Evolutionary conservation across 805 yeast species (phyloP).

Genomic region (Hanseniaspora lachancei): DNA sequence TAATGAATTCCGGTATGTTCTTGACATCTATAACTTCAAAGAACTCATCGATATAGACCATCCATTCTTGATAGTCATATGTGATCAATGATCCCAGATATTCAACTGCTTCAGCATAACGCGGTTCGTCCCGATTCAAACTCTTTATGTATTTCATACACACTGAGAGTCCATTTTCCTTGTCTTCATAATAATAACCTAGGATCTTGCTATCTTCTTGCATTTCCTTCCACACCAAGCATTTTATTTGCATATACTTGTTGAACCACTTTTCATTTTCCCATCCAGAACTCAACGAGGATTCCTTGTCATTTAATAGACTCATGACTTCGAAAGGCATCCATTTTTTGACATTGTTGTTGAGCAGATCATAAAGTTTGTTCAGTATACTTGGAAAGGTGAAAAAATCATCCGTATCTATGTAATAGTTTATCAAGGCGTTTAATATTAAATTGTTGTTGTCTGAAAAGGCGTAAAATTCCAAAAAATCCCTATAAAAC

Average conservation of each 20-base stretch:
- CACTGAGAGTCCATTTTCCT: constrained; percentile 37
- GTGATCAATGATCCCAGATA: constrained; percentile 28
- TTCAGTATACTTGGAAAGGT: constrained; percentile 17
- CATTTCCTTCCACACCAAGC: constrained; percentile 44
- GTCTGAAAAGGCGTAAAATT: neutral
- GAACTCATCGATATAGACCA: constrained; percentile 32
- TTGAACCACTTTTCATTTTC: neutral
- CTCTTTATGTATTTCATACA: constrained; percentile 51
- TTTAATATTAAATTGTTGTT: neutral
- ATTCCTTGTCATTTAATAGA: constrained; percentile 15
- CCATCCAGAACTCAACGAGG: neutral
- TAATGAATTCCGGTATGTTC: constrained; percentile 18
- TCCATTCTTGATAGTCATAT: neutral
- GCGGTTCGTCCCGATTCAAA: constrained; percentile 26
- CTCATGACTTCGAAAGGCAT: constrained; percentile 14
- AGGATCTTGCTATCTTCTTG: constrained; percentile 53
- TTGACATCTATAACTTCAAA: constrained; percentile 12
- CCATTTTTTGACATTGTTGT: constrained; percentile 23
- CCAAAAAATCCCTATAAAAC: neutral
- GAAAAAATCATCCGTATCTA: constrained; percentile 7
- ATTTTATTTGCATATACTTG: constrained; percentile 23
- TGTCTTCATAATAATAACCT: constrained; percentile 43
- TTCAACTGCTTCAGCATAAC: constrained; percentile 35
- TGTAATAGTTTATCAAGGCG: neutral
- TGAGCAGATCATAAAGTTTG: constrained; percentile 28